Conservation (phyloP, 1,284 basidiomycete genomes). For the Austroboletus niveus region DNA sequence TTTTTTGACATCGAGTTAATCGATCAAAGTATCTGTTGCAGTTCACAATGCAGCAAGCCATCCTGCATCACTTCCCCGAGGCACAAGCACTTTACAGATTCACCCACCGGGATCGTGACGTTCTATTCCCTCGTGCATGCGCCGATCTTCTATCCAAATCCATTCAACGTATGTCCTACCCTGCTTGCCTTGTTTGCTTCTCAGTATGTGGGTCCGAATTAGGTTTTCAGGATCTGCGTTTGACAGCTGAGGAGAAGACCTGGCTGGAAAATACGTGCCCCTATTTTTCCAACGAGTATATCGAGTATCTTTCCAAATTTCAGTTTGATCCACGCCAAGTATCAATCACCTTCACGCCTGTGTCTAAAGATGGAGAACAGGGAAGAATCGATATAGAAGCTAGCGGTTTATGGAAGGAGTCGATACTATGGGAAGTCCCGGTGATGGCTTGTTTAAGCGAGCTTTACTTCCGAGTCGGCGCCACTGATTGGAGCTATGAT, state of each 20-base stretch:
- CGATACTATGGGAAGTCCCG: constrained; percentile 96
- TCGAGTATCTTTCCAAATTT: constrained; percentile 74
- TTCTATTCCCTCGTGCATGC: constrained; percentile 70
- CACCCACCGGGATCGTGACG: constrained; percentile 77
- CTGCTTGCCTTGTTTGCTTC: background rate
- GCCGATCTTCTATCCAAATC: constrained; percentile 66
- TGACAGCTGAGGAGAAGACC: constrained; percentile 62
- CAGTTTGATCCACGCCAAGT: constrained; percentile 86
- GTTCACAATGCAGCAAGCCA: constrained; percentile 98
- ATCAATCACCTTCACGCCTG: constrained; percentile 58
- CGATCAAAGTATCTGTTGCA: constrained; percentile 30
- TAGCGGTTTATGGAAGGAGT: constrained; percentile 81
- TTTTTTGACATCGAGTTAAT: background rate
- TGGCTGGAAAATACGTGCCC: constrained; percentile 77
- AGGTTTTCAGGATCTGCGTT: constrained; percentile 67
- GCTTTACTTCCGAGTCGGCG: constrained; percentile 67
- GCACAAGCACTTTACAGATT: constrained; percentile 76
- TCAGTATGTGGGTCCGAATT: background rate
- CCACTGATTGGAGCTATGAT: constrained; percentile 82
- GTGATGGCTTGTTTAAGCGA: constrained; percentile 89
- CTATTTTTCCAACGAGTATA: constrained; percentile 72
- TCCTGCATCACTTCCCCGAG: constrained; percentile 77
- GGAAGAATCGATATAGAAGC: constrained; percentile 79
- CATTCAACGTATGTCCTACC: constrained; percentile 53
- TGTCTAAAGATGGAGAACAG: constrained; percentile 44